These are phyloP conservation scores for Coriolopsis trogii DNA, from an alignment of 1,284 basidiomycete species.

Conservation along the genomic window DNA sequence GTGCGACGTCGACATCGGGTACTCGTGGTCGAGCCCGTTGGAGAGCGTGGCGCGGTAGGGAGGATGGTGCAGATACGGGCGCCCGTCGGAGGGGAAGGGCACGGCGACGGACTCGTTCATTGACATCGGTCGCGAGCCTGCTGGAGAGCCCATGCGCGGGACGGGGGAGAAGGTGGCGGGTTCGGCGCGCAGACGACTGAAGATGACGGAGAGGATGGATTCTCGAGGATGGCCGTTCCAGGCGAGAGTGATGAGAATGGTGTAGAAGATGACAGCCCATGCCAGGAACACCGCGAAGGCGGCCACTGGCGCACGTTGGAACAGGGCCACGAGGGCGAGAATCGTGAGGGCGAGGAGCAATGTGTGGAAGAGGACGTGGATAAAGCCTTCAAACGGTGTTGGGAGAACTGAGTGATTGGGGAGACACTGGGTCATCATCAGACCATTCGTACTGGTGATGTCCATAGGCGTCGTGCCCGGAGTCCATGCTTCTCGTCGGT, in stretches of 20 bases:
- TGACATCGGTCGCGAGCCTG: slow-evolving; percentile 40
- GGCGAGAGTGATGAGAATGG: slow-evolving; percentile 51
- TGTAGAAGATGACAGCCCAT: slow-evolving; percentile 63
- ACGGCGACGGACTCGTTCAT: slow-evolving; percentile 46
- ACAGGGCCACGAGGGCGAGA: slow-evolving; percentile 60
- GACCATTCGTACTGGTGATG: slow-evolving; percentile 43
- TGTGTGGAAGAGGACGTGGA: slow-evolving; percentile 59
- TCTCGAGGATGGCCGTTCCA: slow-evolving; percentile 57
- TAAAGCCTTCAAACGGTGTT: slow-evolving; percentile 39
- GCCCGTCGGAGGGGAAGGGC: slow-evolving; percentile 47
- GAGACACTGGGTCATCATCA: slow-evolving; percentile 32
- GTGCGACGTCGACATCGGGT: slow-evolving; percentile 31
- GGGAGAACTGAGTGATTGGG: slow-evolving; percentile 41
- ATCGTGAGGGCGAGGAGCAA: slow-evolving; percentile 61
- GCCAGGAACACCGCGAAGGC: slow-evolving; percentile 68
- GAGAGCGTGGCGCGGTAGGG: slow-evolving; percentile 55
- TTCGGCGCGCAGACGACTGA: slow-evolving; percentile 47
- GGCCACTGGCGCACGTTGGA: slow-evolving; percentile 53
- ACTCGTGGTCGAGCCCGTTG: slow-evolving; percentile 47
- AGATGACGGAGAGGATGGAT: slow-evolving; percentile 58
- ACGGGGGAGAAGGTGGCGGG: slow-evolving; percentile 22
- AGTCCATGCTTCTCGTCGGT: slow-evolving; percentile 44
- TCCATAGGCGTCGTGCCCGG: slow-evolving; percentile 52
- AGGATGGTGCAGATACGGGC: slow-evolving; percentile 68
- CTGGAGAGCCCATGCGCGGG: slow-evolving; percentile 32